These are phyloP conservation scores for Trichomonas tenax DNA, from an alignment of 208 protist species.

Conservation along the genomic window DNA sequence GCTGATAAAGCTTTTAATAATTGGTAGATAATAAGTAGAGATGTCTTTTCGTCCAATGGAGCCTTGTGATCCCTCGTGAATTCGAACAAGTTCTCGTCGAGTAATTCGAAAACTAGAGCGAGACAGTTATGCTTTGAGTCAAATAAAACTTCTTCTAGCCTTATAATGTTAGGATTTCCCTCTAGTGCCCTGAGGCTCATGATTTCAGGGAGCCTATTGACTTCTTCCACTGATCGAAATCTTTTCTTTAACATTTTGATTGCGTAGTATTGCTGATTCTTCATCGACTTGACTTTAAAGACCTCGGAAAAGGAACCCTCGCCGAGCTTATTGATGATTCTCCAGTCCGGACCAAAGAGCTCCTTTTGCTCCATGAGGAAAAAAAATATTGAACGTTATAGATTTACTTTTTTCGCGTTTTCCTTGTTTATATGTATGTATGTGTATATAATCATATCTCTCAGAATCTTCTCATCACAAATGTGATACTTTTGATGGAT, in stretches of 20 bases:
- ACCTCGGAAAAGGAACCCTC: neutral
- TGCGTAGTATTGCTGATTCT: neutral
- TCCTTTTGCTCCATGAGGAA: neutral
- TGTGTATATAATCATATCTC: too few species aligned
- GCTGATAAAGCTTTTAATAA: neutral
- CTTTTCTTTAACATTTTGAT: neutral
- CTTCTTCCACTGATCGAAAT: conserved; percentile 40
- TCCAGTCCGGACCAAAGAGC: neutral
- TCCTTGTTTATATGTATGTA: too few species aligned
- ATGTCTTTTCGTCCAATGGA: neutral
- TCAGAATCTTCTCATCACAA: too few species aligned
- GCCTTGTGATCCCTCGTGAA: conserved; percentile 49
- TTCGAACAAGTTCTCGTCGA: conserved; percentile 79
- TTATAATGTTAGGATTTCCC: conserved; percentile 76
- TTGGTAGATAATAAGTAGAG: neutral
- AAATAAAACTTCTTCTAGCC: conserved; percentile 78
- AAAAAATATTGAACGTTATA: neutral
- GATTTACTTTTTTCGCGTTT: neutral
- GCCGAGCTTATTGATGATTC: neutral
- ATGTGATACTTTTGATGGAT: too few species aligned
- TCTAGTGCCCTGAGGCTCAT: conserved; percentile 67
- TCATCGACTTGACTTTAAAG: neutral
- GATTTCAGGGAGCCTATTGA: conserved; percentile 83
- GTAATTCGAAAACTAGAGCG: conserved; percentile 79
- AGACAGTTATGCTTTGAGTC: neutral